These are phyloP conservation scores for Phytophthora macrochlamydospora DNA, from an alignment of 352 stramenopile species.

Conservation along the genomic window DNA sequence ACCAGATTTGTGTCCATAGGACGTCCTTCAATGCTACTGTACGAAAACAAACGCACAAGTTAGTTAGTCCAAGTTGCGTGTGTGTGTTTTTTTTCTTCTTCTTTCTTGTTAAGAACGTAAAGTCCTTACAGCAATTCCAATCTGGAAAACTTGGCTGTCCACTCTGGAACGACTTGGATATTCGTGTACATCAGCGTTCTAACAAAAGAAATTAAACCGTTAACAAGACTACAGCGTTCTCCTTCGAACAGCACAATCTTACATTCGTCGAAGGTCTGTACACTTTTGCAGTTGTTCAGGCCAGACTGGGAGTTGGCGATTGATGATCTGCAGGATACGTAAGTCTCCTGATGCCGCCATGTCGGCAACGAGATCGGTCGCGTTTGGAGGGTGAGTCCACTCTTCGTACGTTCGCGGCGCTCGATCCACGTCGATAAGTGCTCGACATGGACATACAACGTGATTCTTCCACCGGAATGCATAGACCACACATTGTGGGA, in stretches of 20 bases:
- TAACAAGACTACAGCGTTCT: not conserved
- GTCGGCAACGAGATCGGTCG: slow-evolving; percentile 5
- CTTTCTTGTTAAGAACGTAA: not conserved
- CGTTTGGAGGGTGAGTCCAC: slow-evolving; percentile 15
- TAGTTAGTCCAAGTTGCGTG: too few species aligned
- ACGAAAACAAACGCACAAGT: not conserved
- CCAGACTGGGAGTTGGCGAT: slow-evolving; percentile 18
- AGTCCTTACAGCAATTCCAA: slow-evolving; percentile 35
- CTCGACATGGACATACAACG: slow-evolving; percentile 36
- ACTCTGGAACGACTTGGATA: slow-evolving; percentile 20
- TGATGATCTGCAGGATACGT: slow-evolving; percentile 31
- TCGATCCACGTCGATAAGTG: slow-evolving; percentile 33
- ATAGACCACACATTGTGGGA: slow-evolving; percentile 15
- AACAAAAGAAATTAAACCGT: not conserved
- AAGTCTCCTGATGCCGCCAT: slow-evolving; percentile 27
- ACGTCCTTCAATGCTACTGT: slow-evolving; percentile 33
- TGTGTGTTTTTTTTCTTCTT: too few species aligned
- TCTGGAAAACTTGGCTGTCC: slow-evolving; percentile 15
- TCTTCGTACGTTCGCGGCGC: slow-evolving; percentile 21
- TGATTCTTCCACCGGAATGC: slow-evolving; percentile 16
- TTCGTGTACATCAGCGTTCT: slow-evolving; percentile 28
- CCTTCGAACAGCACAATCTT: slow-evolving; percentile 1
- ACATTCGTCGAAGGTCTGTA: slow-evolving; percentile 21
- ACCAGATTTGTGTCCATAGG: slow-evolving; percentile 14
- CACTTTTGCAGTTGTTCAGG: slow-evolving; percentile 25